Evolutionary conservation across 2,329 filamentous ascomycete species (phyloP).

Genomic region (Ustulina deusta): DNA sequence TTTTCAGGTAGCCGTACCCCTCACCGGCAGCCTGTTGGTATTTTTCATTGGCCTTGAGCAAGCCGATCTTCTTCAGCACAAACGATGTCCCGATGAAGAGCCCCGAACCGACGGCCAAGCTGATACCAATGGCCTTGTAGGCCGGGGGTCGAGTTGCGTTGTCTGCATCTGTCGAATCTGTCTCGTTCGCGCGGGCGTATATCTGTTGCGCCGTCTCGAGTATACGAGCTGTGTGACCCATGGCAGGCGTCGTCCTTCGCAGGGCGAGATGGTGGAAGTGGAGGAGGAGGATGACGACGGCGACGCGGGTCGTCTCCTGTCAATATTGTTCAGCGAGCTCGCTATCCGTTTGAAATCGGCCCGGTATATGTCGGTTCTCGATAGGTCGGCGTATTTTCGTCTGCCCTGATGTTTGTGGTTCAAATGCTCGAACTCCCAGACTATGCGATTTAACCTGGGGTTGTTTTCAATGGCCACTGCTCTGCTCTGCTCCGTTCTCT

Average conservation of each 20-base stretch:
- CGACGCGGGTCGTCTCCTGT: slow-evolving; percentile 31
- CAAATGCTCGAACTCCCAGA: slow-evolving; percentile 7
- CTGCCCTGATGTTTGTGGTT: neutral
- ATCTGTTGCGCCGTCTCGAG: slow-evolving; percentile 52
- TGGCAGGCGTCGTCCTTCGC: slow-evolving; percentile 42
- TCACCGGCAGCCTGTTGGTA: slow-evolving; percentile 96
- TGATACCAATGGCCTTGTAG: slow-evolving; percentile 90
- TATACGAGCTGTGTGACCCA: slow-evolving; percentile 54
- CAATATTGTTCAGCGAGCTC: slow-evolving; percentile 5
- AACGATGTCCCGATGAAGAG: slow-evolving; percentile 95
- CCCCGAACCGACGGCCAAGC: slow-evolving; percentile 86
- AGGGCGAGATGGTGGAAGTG: neutral
- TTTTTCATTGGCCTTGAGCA: slow-evolving; percentile 93
- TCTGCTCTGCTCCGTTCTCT: neutral
- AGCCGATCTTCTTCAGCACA: slow-evolving; percentile 92
- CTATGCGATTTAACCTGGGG: neutral
- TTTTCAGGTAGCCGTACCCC: slow-evolving; percentile 97
- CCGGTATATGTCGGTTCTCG: neutral
- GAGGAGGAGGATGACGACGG: neutral
- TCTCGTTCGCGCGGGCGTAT: slow-evolving; percentile 59
- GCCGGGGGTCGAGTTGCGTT: slow-evolving; percentile 58
- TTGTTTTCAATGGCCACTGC: neutral
- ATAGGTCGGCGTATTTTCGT: neutral
- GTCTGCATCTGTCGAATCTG: slow-evolving; percentile 46
- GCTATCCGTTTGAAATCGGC: neutral